Conservation (phyloP, 495 filamentous ascomycete genomes). For the Clohesyomyces aquaticus region DNA sequence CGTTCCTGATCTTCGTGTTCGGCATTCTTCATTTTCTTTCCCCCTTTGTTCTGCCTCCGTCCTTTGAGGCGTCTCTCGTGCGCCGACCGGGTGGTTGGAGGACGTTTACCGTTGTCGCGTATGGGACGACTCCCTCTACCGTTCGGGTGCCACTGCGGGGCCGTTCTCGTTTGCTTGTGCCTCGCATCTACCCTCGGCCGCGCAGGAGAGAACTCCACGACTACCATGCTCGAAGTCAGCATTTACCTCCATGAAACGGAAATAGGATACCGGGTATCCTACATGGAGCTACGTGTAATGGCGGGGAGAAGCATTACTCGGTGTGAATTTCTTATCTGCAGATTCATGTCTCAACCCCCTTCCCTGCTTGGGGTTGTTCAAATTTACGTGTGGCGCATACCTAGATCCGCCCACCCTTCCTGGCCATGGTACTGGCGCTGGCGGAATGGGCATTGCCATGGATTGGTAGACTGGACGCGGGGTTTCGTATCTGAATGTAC, state of each 20-base stretch:
- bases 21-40: neutral
- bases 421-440: neutral
- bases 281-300: slow-evolving; percentile 19
- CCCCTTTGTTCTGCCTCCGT: neutral
- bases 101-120: neutral
- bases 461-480: neutral
- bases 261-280: slow-evolving; percentile 27
- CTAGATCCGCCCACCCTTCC: neutral
- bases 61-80: no score
- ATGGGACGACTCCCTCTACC: neutral
- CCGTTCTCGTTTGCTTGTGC: neutral
- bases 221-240: slow-evolving; percentile 1
- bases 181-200: neutral
- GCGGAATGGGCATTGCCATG: neutral
- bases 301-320: slow-evolving; percentile 40
- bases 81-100: neutral
- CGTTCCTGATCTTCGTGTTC: no score
- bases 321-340: slow-evolving; percentile 20
- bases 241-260: no score
- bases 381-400: slow-evolving; percentile 27
- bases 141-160: neutral
- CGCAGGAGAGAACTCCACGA: neutral
- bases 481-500: neutral
- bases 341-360: slow-evolving; percentile 22
- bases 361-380: neutral